Percentiles rank a stretch among this genome's conserved stretches.
These are phyloP conservation scores for Nymphaea colorata DNA, from an alignment of 164 flowering plant genomes.

Conservation along the genomic window DNA sequence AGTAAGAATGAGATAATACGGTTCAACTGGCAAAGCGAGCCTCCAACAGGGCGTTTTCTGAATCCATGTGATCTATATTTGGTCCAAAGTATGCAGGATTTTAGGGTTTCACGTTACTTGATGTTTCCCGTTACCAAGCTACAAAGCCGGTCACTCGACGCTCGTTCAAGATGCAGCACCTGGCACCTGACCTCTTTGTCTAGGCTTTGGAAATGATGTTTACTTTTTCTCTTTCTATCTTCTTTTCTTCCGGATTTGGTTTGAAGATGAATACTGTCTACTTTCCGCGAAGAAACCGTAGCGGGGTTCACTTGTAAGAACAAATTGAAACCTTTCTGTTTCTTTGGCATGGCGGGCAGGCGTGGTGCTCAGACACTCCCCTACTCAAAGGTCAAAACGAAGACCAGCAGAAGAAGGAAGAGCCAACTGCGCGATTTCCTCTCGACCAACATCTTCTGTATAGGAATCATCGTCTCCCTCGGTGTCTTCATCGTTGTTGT, in stretches of 20 bases:
- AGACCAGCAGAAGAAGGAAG: conserved; percentile 5
- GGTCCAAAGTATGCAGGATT: no score
- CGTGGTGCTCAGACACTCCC: neutral
- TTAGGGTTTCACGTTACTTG: no score
- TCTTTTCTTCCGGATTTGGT: neutral
- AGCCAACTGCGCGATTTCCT: conserved; percentile 41
- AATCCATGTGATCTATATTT: no score
- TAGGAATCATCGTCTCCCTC: conserved; percentile 59
- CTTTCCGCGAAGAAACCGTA: neutral
- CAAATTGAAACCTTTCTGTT: neutral
- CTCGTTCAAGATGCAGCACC: no score
- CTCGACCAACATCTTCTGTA: conserved; percentile 46
- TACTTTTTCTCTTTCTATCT: neutral
- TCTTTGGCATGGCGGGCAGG: neutral
- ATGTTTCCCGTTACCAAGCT: no score
- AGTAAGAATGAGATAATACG: no score
- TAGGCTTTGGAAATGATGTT: no score
- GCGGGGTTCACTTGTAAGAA: neutral
- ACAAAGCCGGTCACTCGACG: no score
- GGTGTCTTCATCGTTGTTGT: conserved; percentile 42
- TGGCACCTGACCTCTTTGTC: no score
- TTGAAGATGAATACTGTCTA: neutral
- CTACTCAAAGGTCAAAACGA: neutral
- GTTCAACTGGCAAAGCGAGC: no score
- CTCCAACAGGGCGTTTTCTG: no score